Base-by-base conservation (phyloP, 1,284 basidiomycete species). In the Athelia sp. region DNA sequence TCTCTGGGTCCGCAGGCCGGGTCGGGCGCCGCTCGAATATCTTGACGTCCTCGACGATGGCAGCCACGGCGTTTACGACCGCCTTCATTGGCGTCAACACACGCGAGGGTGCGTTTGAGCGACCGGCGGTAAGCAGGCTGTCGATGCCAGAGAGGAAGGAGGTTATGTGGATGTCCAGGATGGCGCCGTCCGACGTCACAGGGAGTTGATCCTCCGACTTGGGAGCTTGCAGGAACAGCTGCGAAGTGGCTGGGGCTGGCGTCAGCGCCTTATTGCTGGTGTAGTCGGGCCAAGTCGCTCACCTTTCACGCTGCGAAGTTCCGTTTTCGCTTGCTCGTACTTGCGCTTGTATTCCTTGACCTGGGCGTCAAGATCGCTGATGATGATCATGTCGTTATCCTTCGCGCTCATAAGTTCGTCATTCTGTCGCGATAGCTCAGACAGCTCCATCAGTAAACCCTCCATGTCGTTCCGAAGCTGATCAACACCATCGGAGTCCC, bases 241-340 rank as follows among this genome's bases (percentile, higher is more conserved):
- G 87, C 3, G 86, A 89, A 17, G 87, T 87, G 13, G 78, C 87
- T 90, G n/a, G n/a, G n/a, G n/a, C n/a, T n/a, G n/a, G n/a, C n/a
- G n/a, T n/a, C n/a, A n/a, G n/a, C n/a, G n/a, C n/a, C n/a, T n/a
- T n/a, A n/a, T n/a, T n/a, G n/a, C n/a, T n/a, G n/a, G n/a, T n/a
- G n/a, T n/a, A n/a, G 23, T 43, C n/a, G 36, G 36, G 15, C n/a
- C 8, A 40, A 4, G 36, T 6, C 46, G 60, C 74, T 48, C 53
- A 93, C 93, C 90, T 80, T 98, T 98, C 49, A 95, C 75, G 58
- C 88, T 93, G 49, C 97, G 80, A 52, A 99, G 70, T 69, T 99
- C 96, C 0, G 93, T 95, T 76, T 97, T 95, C 1, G 91, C 91
- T 49, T 87, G 80, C 66, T 98, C 93, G 63, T 95, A 97, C 69